Base-by-base conservation (phyloP, 129 eudicot species). In the Mikania micrantha region DNA sequence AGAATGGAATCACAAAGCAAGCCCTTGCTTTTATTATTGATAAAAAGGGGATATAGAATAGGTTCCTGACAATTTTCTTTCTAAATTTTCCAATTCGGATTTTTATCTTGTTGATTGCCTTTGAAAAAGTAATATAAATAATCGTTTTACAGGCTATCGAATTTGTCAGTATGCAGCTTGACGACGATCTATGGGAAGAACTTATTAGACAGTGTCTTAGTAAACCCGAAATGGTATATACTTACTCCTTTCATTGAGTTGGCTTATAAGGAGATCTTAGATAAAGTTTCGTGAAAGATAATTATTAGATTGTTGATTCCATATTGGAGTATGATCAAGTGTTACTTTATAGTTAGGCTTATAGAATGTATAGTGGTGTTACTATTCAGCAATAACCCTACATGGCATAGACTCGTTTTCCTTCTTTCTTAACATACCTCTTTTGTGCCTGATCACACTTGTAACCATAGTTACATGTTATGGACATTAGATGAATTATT, bases 161-260 rank as follows among this genome's bases (percentile, higher is more conserved):
- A 50, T 93, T 93, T 70, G 96, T 90, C 20, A 84, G 90, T 48
- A 84, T 82, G 92, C 96, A 93, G 78, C 91, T 89, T 60, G 99
- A 93, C 63, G 99, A 93, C 74, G 99, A 93, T 56, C 90, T 93
- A 32, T 93, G 99, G 96, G 96, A 93, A 70, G 99, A 93, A 80
- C 80, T 93, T 73, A 89, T 93, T 67, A 84, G 78, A 58, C 99
- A 93, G 56, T 86, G 95, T 57, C 74, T 87, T 54, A 70, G 89
- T 75, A 89, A 83, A 77, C 99, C 99, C 5, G 99, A 93, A 86
- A 93, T 93, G 99, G 99, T 93, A 85, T 66, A 61, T 29, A 8
- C 25, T 76, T 60, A 42, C 15, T 60, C 13, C 17, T 67, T 38
- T 9, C 31, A 42, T 64, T 29, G 57, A 45, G n/a, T n/a, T n/a